Evolutionary conservation across 2,329 filamentous ascomycete species (phyloP), one percentile per base, ranked within the genome.

Genomic region (Cladorrhinum sp.): DNA sequence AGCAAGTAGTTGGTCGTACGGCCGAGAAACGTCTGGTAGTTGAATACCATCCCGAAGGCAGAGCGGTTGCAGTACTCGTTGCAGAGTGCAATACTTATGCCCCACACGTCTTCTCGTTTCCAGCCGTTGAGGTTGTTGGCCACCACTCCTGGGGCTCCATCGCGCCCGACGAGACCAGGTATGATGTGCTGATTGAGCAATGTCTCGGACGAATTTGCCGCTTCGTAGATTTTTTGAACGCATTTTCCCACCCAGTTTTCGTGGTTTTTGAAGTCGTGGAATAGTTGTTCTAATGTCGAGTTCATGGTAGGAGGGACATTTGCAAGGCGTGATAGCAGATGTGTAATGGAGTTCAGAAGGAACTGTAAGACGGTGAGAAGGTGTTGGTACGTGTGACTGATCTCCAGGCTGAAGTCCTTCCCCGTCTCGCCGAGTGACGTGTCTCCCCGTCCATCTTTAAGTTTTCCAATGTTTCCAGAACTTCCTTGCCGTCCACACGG

Each of bases 1-100:
- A 61, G 48, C 8, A 61, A 26, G 26, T 60, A 60, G 46, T 60
- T 60, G 10, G 58, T 60, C 10, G 58, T 21, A n/a, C 58, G 58
- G 6, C 23, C 53, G 24, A 60, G 21, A 28, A 60, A 60, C 18
- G 21, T 26, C 24, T 60, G 24, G 52, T 60, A 60, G 52, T 56
- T 60, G 58, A 60, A 60, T n/a, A 60, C 58, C 58, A 56, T 60
- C 8, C 42, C 42, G 10, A 46, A 56, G n/a, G 36, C 24, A 8
- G 33, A 24, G 23, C 54, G 33, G 42, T 30, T 48, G 36, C 54
- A 56, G 54, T 56, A 56, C 33, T 56, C 54, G 26, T 56, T 46
- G 54, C 54, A 56, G 18, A 46, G 42, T 12, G 42, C 42, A 3
- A 46, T 46, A 16, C 42, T 46, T 3, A 46, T 46, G 5, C 42